These are phyloP conservation scores for Ceratobasidium theobromae DNA, from an alignment of 1,284 basidiomycete species.

Conservation along the genomic window DNA sequence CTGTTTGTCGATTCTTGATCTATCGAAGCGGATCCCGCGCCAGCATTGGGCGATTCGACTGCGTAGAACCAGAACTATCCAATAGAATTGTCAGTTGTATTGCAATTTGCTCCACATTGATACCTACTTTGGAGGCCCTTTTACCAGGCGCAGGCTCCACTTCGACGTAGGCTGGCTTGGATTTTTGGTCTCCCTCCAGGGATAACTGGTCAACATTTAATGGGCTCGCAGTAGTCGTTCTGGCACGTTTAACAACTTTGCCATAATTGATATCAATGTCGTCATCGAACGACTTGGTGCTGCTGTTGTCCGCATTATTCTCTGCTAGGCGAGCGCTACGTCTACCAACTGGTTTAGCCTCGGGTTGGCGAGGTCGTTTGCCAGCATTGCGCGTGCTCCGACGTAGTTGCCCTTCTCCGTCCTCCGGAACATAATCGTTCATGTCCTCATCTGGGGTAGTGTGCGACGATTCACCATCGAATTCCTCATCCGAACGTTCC, in stretches of 20 bases:
- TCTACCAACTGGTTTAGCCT: conserved; percentile 6
- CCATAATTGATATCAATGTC: conserved; percentile 11
- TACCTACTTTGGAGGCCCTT: conserved; percentile 80
- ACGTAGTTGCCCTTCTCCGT: conserved; percentile 25
- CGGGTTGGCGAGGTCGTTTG: neutral
- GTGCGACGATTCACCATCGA: conserved; percentile 8
- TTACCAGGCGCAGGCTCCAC: conserved; percentile 69
- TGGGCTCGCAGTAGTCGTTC: conserved; percentile 19
- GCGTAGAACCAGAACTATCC: conserved; percentile 52
- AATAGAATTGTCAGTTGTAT: neutral
- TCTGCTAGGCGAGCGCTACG: conserved; percentile 27
- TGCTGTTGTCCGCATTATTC: conserved; percentile 3
- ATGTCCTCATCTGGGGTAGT: conserved; percentile 44
- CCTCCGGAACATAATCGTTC: conserved; percentile 40
- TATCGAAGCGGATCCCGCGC: conserved; percentile 9
- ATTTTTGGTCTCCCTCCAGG: neutral
- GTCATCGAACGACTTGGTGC: conserved; percentile 16
- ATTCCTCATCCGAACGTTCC: conserved; percentile 28
- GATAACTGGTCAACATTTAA: conserved; percentile 20
- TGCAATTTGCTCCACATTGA: conserved; percentile 37
- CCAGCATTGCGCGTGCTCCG: conserved; percentile 1
- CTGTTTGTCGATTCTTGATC: conserved; percentile 10
- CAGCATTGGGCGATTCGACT: conserved; percentile 50
- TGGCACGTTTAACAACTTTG: conserved; percentile 17
- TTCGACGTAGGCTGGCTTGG: conserved; percentile 64